These are phyloP conservation scores for Acanthamoeba polyphaga DNA, from an alignment of 208 protist genomes.

Conservation along the genomic window DNA sequence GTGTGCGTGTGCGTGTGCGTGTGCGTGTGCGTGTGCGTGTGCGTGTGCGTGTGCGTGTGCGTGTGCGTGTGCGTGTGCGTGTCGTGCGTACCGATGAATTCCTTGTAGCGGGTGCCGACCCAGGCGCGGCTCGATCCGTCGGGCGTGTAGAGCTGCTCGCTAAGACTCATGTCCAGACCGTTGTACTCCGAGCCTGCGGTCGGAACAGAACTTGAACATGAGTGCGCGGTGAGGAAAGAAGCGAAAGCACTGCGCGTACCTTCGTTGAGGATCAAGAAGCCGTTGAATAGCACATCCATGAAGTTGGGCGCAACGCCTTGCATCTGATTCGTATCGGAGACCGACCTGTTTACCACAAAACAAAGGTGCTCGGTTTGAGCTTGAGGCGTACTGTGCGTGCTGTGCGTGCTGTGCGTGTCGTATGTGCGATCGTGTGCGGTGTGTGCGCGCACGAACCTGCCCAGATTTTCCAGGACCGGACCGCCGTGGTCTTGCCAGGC, in stretches of 20 bases:
- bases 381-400: too few relatives aligned
- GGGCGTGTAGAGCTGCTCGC: slow-evolving; percentile 43
- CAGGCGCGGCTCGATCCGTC: background rate
- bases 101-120: slow-evolving; percentile 3
- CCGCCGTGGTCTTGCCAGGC: background rate
- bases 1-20: too few relatives aligned
- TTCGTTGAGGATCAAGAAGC: slow-evolving; percentile 77
- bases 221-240: too few relatives aligned
- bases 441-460: background rate
- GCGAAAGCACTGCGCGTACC: too few relatives aligned
- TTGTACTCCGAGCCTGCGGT: slow-evolving; percentile 25
- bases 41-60: background rate
- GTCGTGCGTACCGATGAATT: background rate
- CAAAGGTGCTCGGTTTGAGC: too few relatives aligned
- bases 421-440: background rate
- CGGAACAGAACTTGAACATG: too few relatives aligned
- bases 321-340: slow-evolving; percentile 34
- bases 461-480: background rate
- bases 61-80: too few relatives aligned
- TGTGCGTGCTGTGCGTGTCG: too few relatives aligned
- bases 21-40: background rate
- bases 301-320: slow-evolving; percentile 80
- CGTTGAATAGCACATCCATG: slow-evolving; percentile 73
- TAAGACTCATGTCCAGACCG: slow-evolving; percentile 24
- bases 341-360: background rate